phyloP scores from a whole-genome alignment of 768 basidiomycete genomes.

The Trametes cubensis region DNA sequence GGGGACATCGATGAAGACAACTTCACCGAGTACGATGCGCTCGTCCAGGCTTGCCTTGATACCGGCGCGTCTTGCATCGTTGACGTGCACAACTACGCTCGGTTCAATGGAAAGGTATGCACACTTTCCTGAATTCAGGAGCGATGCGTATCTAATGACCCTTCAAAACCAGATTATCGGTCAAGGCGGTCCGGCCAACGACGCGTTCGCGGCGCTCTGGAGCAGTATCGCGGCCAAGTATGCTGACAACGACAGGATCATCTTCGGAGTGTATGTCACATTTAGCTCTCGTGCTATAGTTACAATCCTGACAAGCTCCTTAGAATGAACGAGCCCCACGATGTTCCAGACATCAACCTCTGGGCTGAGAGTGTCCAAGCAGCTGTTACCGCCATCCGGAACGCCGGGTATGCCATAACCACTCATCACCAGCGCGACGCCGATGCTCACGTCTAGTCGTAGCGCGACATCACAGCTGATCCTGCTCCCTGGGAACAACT shows the following conservation, averaged over 20 bases:
- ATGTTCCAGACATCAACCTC: constrained; percentile 39
- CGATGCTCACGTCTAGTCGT: background rate
- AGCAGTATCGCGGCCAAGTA: constrained; percentile 44
- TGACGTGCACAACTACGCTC: constrained; percentile 62
- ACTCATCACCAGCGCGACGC: background rate
- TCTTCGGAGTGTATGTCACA: constrained; percentile 29
- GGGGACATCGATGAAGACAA: constrained; percentile 47
- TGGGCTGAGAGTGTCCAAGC: constrained; percentile 43
- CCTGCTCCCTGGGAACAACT: constrained; percentile 47
- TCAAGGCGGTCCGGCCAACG: constrained; percentile 46
- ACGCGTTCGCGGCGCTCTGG: constrained; percentile 45
- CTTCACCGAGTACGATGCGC: constrained; percentile 44
- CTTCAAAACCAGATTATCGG: constrained; percentile 34
- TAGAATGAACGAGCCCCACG: constrained; percentile 52
- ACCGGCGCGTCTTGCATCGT: constrained; percentile 48
- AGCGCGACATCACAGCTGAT: constrained; percentile 42
- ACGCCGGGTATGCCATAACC: constrained; percentile 33
- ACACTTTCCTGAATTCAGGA: background rate
- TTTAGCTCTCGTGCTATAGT: background rate
- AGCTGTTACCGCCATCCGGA: constrained; percentile 46
- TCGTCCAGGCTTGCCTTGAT: constrained; percentile 49
- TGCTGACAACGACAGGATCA: constrained; percentile 39
- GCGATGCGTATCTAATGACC: background rate
- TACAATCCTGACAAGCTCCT: constrained; percentile 19
- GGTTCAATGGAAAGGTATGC: constrained; percentile 47